Percentiles rank a stretch among this genome's conserved stretches.
Conservation (phyloP, 345 rosid genomes). For the Angophora floribunda region DNA sequence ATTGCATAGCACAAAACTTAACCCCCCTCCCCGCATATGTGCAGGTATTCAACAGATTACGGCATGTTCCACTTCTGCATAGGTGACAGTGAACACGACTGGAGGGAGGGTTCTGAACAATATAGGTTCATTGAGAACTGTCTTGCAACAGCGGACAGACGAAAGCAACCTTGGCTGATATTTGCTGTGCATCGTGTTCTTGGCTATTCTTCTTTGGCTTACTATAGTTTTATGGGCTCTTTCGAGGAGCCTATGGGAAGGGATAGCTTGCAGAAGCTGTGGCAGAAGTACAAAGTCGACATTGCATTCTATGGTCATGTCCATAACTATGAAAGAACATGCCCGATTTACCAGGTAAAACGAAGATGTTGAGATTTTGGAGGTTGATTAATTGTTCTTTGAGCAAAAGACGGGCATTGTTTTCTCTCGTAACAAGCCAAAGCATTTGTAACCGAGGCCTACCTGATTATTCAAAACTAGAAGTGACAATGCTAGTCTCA, state of each 20-base stretch:
- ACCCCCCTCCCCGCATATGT: neutral
- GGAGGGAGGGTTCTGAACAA: constrained; percentile 77
- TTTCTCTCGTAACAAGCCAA: neutral
- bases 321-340: constrained; percentile 76
- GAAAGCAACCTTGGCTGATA: constrained; percentile 78
- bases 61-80: constrained; percentile 78
- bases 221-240: constrained; percentile 38
- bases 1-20: neutral
- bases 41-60: constrained; percentile 62
- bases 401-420: neutral
- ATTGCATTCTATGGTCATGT: constrained; percentile 71
- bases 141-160: constrained; percentile 61
- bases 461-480: neutral
- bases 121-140: constrained; percentile 54
- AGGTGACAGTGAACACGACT: constrained; percentile 70
- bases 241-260: constrained; percentile 70
- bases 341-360: constrained; percentile 64
- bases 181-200: constrained; percentile 69
- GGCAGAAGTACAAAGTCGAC: constrained; percentile 85
- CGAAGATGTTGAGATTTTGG: neutral
- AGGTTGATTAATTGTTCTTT: neutral
- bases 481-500: neutral
- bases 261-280: constrained; percentile 71
- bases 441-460: neutral
- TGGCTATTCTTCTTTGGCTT: constrained; percentile 47